These are phyloP conservation scores for Stemphylium beticola DNA, from an alignment of 2,329 filamentous ascomycete genomes.

Conservation along the genomic window DNA sequence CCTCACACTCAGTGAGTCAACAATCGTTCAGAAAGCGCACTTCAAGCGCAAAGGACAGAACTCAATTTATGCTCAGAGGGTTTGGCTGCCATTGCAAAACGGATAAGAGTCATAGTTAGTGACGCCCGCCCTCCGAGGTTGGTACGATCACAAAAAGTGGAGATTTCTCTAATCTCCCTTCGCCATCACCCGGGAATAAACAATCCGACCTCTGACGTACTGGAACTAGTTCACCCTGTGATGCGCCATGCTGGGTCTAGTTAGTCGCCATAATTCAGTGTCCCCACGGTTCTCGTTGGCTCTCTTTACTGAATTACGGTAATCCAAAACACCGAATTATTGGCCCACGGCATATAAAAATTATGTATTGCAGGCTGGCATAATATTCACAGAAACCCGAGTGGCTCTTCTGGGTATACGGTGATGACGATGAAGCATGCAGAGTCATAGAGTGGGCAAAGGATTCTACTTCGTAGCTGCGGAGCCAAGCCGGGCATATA, in stretches of 20 bases:
- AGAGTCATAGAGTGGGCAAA: neutral
- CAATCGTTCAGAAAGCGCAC: neutral
- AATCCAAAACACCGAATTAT: too few species aligned
- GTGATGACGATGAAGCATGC: too few species aligned
- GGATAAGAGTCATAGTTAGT: neutral
- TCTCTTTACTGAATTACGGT: too few species aligned
- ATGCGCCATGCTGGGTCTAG: neutral
- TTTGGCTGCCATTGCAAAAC: neutral
- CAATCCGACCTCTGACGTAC: conserved; percentile 20
- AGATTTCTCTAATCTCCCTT: neutral
- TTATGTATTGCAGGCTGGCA: too few species aligned
- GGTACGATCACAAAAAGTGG: conserved; percentile 11
- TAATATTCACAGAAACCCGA: too few species aligned
- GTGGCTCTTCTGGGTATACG: too few species aligned
- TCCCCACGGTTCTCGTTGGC: too few species aligned
- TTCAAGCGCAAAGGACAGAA: neutral
- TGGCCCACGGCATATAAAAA: too few species aligned
- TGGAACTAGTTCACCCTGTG: conserved; percentile 2
- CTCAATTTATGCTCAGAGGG: neutral
- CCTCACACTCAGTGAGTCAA: neutral
- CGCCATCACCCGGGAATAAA: conserved; percentile 24
- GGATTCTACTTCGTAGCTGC: neutral
- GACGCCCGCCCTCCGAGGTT: neutral
- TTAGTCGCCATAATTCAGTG: too few species aligned
- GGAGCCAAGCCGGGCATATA: too few species aligned